Percentiles rank a stretch among this genome's conserved stretches.
Conservation (phyloP, 164 flowering plant genomes). For the Umbilicus rupestris region DNA sequence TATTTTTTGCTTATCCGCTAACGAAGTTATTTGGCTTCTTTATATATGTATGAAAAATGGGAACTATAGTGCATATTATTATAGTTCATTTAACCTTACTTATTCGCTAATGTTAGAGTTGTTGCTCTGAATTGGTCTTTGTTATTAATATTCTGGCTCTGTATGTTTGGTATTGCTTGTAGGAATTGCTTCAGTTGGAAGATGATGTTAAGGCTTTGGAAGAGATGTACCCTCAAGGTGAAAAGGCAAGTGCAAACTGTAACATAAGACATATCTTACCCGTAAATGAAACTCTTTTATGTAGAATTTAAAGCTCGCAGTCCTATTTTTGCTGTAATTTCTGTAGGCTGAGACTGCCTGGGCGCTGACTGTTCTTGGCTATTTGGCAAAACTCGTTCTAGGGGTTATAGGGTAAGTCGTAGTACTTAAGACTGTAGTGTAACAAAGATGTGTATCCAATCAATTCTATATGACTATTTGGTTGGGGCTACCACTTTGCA, state of each 20-base stretch:
- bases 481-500: not conserved
- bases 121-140: not conserved
- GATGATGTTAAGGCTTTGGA: constrained; percentile 91
- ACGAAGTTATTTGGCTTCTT: not conserved
- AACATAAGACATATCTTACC: not conserved
- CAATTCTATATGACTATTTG: not conserved
- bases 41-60: not conserved
- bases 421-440: not conserved
- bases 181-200: constrained; percentile 92
- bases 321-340: constrained; percentile 10
- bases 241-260: constrained; percentile 46
- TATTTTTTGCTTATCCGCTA: not conserved
- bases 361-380: constrained; percentile 96
- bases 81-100: not conserved
- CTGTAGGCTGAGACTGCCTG: constrained; percentile 86
- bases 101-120: constrained; percentile 6
- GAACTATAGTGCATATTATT: not conserved
- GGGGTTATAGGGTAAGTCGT: constrained; percentile 73
- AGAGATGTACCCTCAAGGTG: constrained; percentile 99
- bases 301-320: no score
- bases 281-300: not conserved
- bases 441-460: not conserved
- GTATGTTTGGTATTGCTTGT: constrained; percentile 17
- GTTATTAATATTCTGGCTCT: constrained; percentile 3
- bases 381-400: constrained; percentile 76